phyloP scores from a whole-genome alignment of 2,329 filamentous ascomycete genomes.

The Xenoacremonium recifei region DNA sequence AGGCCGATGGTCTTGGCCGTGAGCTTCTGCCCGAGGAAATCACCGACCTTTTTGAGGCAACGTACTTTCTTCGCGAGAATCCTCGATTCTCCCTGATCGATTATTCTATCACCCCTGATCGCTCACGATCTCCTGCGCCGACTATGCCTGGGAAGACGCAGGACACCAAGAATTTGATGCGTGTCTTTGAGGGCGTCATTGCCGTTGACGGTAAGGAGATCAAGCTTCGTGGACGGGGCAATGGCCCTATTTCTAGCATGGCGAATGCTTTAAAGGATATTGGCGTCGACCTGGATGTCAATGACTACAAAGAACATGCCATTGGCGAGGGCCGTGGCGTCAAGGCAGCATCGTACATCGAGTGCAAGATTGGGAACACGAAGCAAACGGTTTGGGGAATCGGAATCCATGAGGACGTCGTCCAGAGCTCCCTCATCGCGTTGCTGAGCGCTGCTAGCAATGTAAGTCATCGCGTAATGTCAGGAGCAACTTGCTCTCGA shows the following conservation, averaged over 20 bases:
- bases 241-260: slow-evolving; percentile 86
- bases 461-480: too few species aligned
- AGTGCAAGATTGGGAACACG: slow-evolving; percentile 70
- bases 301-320: slow-evolving; percentile 95
- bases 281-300: slow-evolving; percentile 84
- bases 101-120: slow-evolving; percentile 86
- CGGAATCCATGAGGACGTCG: slow-evolving; percentile 49
- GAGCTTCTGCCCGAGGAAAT: slow-evolving; percentile 86
- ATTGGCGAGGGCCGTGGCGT: slow-evolving; percentile 76
- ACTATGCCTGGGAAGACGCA: slow-evolving; percentile 67
- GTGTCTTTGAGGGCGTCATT: slow-evolving; percentile 83
- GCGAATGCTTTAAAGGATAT: slow-evolving; percentile 76
- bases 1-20: slow-evolving; percentile 76
- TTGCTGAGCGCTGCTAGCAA: slow-evolving; percentile 82
- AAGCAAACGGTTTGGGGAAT: slow-evolving; percentile 40
- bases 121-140: slow-evolving; percentile 71
- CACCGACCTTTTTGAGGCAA: slow-evolving; percentile 79
- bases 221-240: slow-evolving; percentile 75
- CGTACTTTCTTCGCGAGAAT: slow-evolving; percentile 82
- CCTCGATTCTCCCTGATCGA: slow-evolving; percentile 85
- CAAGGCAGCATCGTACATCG: slow-evolving; percentile 94
- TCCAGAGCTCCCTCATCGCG: slow-evolving; percentile 84
- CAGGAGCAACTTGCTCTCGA: too few species aligned
- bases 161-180: slow-evolving; percentile 74
- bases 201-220: slow-evolving; percentile 79